These are phyloP conservation scores for Quercus engelmannii DNA, from an alignment of 306 rosid species.

Conservation along the genomic window DNA sequence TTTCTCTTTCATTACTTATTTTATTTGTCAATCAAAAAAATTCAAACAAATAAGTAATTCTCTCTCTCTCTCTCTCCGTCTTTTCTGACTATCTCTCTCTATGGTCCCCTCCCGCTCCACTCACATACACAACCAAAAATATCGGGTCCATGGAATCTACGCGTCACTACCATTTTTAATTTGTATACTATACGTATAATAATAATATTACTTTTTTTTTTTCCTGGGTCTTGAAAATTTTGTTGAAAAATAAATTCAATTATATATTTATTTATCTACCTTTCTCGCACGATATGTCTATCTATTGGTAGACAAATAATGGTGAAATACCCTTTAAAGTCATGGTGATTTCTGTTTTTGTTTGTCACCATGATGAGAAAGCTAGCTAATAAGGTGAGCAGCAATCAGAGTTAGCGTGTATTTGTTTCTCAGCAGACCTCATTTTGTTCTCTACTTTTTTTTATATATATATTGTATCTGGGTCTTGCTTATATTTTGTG, in stretches of 20 bases:
- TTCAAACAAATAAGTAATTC: neutral
- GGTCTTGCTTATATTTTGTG: conserved; percentile 10
- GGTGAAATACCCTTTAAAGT: neutral
- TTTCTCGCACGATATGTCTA: neutral
- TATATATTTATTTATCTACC: neutral
- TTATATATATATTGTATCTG: conserved; percentile 10
- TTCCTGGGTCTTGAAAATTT: no score
- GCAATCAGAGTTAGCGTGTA: conserved; percentile 1
- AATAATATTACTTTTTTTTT: no score
- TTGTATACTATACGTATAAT: conserved; percentile 14
- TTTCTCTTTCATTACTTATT: neutral
- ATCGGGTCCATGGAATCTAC: conserved; percentile 24
- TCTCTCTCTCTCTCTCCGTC: conserved; percentile 10
- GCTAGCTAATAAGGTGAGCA: no score
- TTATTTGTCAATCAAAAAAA: no score
- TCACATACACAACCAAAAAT: neutral
- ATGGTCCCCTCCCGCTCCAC: conserved; percentile 15
- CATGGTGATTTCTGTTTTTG: conserved; percentile 10
- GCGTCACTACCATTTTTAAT: neutral
- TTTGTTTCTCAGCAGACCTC: no score
- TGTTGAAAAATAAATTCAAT: no score
- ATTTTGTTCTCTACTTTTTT: neutral
- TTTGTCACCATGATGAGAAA: conserved; percentile 5
- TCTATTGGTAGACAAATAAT: neutral
- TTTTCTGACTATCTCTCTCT: conserved; percentile 25